A percentile compares a stretch with the other conserved stretches of the same genome.
Evolutionary conservation across 495 filamentous ascomycete species (phyloP).

Genomic region (Annulohypoxylon moriforme): DNA sequence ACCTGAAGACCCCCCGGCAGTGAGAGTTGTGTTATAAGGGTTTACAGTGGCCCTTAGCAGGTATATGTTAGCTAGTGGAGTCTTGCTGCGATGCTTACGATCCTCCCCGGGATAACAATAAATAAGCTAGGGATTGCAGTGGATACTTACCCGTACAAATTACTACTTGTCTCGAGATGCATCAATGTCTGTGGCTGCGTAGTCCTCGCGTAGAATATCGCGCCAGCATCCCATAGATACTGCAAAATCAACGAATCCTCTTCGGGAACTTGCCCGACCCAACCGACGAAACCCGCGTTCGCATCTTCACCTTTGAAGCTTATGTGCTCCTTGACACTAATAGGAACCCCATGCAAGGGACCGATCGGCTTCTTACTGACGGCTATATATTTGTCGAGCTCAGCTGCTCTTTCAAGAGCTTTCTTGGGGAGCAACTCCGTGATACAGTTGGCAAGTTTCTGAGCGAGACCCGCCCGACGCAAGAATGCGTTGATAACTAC

Average conservation of each 20-base stretch:
- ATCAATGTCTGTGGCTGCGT: conserved; percentile 70
- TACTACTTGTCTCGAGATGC: conserved; percentile 67
- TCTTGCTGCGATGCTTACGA: conserved; percentile 32
- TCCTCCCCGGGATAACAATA: not conserved
- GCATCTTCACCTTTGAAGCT: conserved; percentile 65
- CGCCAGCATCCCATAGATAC: conserved; percentile 59
- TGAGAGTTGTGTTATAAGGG: conserved; percentile 66
- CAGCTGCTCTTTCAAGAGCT: conserved; percentile 66
- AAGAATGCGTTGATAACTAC: conserved; percentile 62
- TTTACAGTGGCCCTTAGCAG: conserved; percentile 66
- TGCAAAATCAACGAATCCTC: conserved; percentile 61
- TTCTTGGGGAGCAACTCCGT: conserved; percentile 73
- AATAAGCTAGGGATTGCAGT: conserved; percentile 36
- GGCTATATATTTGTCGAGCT: conserved; percentile 66
- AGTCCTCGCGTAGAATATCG: conserved; percentile 64
- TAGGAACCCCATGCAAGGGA: conserved; percentile 74
- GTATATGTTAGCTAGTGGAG: conserved; percentile 38
- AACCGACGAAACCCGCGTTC: conserved; percentile 61
- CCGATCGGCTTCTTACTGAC: conserved; percentile 64
- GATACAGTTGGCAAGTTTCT: conserved; percentile 63
- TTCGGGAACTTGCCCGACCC: conserved; percentile 53
- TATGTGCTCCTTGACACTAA: conserved; percentile 75
- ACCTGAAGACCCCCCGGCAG: conserved; percentile 71
- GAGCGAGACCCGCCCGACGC: conserved; percentile 56
- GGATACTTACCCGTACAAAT: conserved; percentile 64